A percentile compares a stretch with the other conserved stretches of the same genome.
phyloP scores from a whole-genome alignment of 345 rosid species.

The Populus nigra region DNA sequence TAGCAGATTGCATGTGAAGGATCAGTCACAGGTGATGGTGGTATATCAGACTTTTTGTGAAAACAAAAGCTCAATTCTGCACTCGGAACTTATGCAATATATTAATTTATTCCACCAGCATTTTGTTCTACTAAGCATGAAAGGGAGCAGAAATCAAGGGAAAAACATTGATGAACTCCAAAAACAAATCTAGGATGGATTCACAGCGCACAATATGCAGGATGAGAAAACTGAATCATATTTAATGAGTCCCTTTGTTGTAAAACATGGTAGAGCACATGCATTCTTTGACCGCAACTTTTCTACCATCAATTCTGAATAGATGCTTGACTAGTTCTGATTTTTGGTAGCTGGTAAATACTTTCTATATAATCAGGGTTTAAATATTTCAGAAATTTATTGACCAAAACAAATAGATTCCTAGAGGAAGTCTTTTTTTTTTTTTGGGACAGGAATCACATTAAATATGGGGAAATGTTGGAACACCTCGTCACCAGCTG shows the following conservation, averaged over 20 bases:
- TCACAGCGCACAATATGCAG: too few relatives aligned
- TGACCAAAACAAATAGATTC: background rate
- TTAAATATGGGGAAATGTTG: background rate
- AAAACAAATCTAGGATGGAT: background rate
- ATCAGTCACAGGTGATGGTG: background rate
- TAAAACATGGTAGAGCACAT: background rate
- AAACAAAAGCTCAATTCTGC: background rate
- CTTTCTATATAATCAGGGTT: background rate
- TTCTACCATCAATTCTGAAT: background rate
- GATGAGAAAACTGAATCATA: background rate
- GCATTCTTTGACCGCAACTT: background rate
- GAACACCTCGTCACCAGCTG: slow-evolving; percentile 89
- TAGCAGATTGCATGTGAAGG: background rate
- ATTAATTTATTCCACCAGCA: background rate
- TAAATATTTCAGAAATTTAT: background rate
- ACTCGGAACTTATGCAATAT: background rate
- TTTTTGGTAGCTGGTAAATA: background rate
- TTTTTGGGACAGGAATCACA: background rate
- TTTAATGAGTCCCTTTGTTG: background rate
- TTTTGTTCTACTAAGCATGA: background rate
- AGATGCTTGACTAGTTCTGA: background rate
- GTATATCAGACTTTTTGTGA: background rate
- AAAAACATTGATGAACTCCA: background rate
- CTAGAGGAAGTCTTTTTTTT: background rate
- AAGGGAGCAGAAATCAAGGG: background rate